phyloP scores from a whole-genome alignment of 805 yeast genomes.

The Naumovozyma baii region DNA sequence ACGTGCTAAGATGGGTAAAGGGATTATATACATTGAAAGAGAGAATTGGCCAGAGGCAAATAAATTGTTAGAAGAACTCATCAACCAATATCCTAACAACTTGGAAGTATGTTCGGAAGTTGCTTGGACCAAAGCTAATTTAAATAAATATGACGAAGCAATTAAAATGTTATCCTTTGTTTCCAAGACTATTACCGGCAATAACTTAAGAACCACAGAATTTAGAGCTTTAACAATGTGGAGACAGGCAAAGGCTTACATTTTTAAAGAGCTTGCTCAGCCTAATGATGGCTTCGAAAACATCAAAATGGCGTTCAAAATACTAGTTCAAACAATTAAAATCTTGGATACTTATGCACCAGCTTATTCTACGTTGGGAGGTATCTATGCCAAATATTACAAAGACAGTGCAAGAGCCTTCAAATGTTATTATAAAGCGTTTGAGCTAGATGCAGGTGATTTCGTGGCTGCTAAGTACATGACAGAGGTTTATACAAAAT shows the following conservation, averaged over 20 bases:
- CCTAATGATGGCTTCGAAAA: constrained; percentile 15
- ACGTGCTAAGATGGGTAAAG: constrained; percentile 72
- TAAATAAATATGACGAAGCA: constrained; percentile 41
- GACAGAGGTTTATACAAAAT: constrained; percentile 56
- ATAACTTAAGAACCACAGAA: constrained; percentile 44
- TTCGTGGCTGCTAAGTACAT: constrained; percentile 63
- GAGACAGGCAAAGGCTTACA: constrained; percentile 62
- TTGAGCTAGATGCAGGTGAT: constrained; percentile 76
- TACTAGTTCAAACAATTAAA: constrained; percentile 53
- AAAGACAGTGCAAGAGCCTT: constrained; percentile 60
- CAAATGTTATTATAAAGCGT: constrained; percentile 81
- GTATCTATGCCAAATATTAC: constrained; percentile 50
- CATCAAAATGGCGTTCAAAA: constrained; percentile 44
- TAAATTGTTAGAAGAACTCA: constrained; percentile 41
- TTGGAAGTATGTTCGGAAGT: constrained; percentile 55
- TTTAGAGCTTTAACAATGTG: constrained; percentile 53
- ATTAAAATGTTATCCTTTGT: constrained; percentile 26
- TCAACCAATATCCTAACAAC: constrained; percentile 41
- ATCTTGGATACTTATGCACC: constrained; percentile 60
- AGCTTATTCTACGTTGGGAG: constrained; percentile 73
- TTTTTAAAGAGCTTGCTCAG: constrained; percentile 28
- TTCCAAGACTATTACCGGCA: constrained; percentile 35
- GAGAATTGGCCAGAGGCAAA: constrained; percentile 49
- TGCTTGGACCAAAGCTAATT: constrained; percentile 66
- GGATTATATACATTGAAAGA: constrained; percentile 62